Percentiles rank a stretch among this genome's conserved stretches.
Conservation (phyloP, 2,329 filamentous ascomycete genomes). For the Aspergillus calidoustus region DNA sequence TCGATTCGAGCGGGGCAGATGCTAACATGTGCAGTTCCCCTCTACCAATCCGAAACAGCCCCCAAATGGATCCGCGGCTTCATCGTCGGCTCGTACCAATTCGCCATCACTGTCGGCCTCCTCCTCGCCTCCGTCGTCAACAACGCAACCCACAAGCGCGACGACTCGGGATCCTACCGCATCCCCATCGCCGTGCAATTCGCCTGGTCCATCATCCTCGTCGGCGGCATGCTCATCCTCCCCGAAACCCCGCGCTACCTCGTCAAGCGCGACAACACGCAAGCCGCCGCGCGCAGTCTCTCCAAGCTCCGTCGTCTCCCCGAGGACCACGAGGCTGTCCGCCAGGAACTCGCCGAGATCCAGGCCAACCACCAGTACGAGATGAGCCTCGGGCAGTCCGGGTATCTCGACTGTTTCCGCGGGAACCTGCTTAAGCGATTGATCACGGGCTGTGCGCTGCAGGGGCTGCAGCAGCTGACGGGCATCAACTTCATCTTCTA, state of each 20-base stretch:
- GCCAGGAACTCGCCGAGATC: conserved; percentile 80
- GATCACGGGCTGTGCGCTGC: conserved; percentile 44
- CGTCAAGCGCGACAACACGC: conserved; percentile 73
- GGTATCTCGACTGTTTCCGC: conserved; percentile 44
- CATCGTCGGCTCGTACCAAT: conserved; percentile 77
- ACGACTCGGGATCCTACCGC: conserved; percentile 70
- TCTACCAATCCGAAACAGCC: conserved; percentile 81
- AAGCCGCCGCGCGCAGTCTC: conserved; percentile 65
- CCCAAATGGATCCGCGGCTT: conserved; percentile 75
- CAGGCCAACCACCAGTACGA: conserved; percentile 88
- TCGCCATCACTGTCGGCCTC: conserved; percentile 77
- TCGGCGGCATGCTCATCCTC: conserved; percentile 70
- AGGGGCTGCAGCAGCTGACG: conserved; percentile 47
- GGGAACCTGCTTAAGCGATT: conserved; percentile 43
- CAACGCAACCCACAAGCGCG: conserved; percentile 67
- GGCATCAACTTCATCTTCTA: conserved; percentile 52
- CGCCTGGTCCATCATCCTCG: conserved; percentile 76
- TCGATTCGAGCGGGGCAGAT: not conserved
- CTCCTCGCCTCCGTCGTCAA: conserved; percentile 73
- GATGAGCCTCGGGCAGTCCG: conserved; percentile 50
- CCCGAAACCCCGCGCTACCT: conserved; percentile 84
- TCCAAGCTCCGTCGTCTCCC: conserved; percentile 70
- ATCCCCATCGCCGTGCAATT: conserved; percentile 82
- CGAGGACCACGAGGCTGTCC: conserved; percentile 69
- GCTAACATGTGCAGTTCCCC: conserved; percentile 33